phyloP scores from a whole-genome alignment of 495 filamentous ascomycete genomes.

The Penicillium pulvis region DNA sequence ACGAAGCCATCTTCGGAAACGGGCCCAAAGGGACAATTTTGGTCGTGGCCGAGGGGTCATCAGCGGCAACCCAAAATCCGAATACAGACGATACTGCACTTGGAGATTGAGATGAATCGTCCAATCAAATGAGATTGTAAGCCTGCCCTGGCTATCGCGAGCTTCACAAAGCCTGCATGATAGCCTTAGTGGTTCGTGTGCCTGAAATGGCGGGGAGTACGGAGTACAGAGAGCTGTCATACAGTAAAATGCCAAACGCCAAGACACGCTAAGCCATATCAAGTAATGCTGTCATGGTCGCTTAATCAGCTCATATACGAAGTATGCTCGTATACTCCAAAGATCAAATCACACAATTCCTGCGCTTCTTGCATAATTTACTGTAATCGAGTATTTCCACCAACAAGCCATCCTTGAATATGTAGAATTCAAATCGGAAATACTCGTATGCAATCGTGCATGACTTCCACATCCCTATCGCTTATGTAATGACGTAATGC shows the following conservation, averaged over 20 bases:
- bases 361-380: background rate
- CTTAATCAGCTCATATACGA: conserved; percentile 9
- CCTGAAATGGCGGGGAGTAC: too few species aligned
- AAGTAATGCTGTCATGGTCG: background rate
- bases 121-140: too few species aligned
- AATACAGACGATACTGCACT: too few species aligned
- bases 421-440: too few species aligned
- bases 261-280: background rate
- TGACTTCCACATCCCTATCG: too few species aligned
- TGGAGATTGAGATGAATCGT: too few species aligned
- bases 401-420: too few species aligned
- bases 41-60: conserved; percentile 1
- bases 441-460: too few species aligned
- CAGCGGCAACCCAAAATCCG: background rate
- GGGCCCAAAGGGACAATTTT: conserved; percentile 16
- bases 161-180: too few species aligned
- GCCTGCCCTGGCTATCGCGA: too few species aligned
- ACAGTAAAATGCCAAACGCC: background rate
- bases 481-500: background rate
- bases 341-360: conserved; percentile 2
- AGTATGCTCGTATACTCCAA: conserved; percentile 17
- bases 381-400: background rate
- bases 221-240: background rate
- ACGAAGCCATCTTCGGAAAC: conserved; percentile 26
- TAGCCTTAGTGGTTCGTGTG: too few species aligned